A percentile compares a stretch with the other conserved stretches of the same genome.
Evolutionary conservation across 305 asterid species (phyloP).

Genomic region (Fraxinus floribunda): DNA sequence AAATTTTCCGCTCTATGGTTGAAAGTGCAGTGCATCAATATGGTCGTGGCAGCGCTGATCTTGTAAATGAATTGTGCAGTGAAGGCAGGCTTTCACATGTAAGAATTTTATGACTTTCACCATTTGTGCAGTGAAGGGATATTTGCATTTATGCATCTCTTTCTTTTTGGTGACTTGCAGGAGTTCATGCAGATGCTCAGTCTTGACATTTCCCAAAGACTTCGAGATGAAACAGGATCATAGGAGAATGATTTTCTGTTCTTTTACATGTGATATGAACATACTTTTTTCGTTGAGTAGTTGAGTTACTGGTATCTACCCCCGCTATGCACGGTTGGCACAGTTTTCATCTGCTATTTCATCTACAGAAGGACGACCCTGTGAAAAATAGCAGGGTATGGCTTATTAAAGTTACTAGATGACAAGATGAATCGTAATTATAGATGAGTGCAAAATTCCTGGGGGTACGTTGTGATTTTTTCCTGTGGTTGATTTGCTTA

Average conservation of each 20-base stretch:
- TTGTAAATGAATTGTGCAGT: slow-evolving; percentile 45
- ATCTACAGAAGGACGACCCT: neutral
- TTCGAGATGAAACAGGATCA: slow-evolving; percentile 34
- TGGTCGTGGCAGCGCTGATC: slow-evolving; percentile 28
- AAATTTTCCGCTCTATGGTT: slow-evolving; percentile 48
- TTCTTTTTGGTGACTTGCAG: slow-evolving; percentile 30
- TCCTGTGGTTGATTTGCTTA: neutral
- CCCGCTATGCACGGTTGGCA: neutral
- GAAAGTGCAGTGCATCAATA: slow-evolving; percentile 34
- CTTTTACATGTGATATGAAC: neutral
- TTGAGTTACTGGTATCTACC: neutral
- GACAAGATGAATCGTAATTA: neutral
- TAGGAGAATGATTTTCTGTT: neutral
- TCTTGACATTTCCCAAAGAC: slow-evolving; percentile 40
- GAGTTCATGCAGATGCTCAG: slow-evolving; percentile 62
- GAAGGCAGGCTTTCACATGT: slow-evolving; percentile 56
- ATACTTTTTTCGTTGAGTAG: neutral
- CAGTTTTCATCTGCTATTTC: neutral
- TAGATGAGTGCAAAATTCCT: neutral
- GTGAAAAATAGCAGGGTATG: neutral
- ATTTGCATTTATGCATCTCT: neutral
- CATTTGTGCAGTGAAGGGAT: neutral
- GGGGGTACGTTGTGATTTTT: neutral
- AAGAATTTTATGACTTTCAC: slow-evolving; percentile 2
- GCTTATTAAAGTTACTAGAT: neutral